Percentiles rank a stretch among this genome's conserved stretches.
Evolutionary conservation across 1,284 basidiomycete genomes (phyloP).

Genomic region (Fomes fomentarius): DNA sequence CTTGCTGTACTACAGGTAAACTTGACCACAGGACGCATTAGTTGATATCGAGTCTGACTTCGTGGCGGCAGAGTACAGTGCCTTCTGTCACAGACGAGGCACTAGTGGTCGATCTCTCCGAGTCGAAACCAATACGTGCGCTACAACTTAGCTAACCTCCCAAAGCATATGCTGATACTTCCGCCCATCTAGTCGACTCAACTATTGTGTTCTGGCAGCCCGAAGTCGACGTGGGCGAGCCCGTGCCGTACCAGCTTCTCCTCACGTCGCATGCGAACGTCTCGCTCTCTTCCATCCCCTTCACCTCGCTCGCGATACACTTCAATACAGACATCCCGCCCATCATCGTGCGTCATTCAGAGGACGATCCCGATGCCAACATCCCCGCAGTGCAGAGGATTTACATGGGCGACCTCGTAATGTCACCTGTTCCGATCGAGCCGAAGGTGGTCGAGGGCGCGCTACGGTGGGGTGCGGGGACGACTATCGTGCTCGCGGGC

Average conservation of each 20-base stretch:
- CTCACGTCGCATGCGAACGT: conserved; percentile 52
- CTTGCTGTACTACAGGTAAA: conserved; percentile 67
- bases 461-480: conserved; percentile 59
- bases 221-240: conserved; percentile 61
- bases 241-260: conserved; percentile 73
- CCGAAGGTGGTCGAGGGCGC: conserved; percentile 37
- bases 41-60: conserved; percentile 2
- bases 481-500: conserved; percentile 59
- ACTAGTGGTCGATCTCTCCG: conserved; percentile 63
- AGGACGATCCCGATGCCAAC: conserved; percentile 8
- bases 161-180: not conserved
- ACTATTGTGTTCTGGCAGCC: conserved; percentile 71
- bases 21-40: not conserved
- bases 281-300: conserved; percentile 56
- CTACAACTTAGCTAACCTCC: not conserved
- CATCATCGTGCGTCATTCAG: conserved; percentile 50
- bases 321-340: conserved; percentile 52
- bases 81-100: conserved; percentile 58
- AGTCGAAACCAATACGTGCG: conserved; percentile 68
- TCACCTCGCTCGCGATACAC: conserved; percentile 58
- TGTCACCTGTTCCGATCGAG: conserved; percentile 24
- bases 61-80: conserved; percentile 60
- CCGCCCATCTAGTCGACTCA: conserved; percentile 55
- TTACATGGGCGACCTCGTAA: conserved; percentile 44
- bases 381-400: conserved; percentile 38